phyloP scores from a whole-genome alignment of 306 rosid species.

The Nissolia schottii region DNA sequence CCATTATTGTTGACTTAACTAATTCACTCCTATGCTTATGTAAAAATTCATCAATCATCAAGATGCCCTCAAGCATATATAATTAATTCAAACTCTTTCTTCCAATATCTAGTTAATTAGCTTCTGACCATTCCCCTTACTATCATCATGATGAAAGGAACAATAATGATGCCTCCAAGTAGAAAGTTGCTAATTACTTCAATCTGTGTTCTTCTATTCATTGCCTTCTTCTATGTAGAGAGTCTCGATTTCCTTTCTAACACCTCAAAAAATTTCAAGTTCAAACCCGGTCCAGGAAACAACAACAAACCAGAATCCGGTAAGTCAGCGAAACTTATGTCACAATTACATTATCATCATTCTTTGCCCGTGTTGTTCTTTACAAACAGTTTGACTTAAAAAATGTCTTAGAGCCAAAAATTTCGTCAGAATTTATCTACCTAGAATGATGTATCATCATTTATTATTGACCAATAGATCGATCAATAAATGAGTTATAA shows the following conservation, averaged over 20 bases:
- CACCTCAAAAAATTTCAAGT: constrained; percentile 5
- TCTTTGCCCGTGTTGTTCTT: neutral
- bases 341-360: neutral
- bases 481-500: no score
- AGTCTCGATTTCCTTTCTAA: constrained; percentile 21
- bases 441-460: no score
- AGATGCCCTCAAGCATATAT: neutral
- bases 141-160: no score
- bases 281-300: no score
- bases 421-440: no score
- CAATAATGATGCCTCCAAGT: constrained; percentile 19
- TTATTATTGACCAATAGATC: no score
- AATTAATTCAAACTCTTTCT: neutral
- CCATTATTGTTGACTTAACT: no score
- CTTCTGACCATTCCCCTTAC: no score
- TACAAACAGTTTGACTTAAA: neutral
- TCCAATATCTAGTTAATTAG: neutral
- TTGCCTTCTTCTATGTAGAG: constrained; percentile 17
- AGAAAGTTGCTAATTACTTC: neutral
- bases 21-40: constrained; percentile 42
- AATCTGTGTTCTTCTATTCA: constrained; percentile 17
- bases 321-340: constrained; percentile 20
- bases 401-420: no score
- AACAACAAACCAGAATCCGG: constrained; percentile 37
- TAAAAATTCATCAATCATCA: neutral